Conservation (phyloP, 768 basidiomycete species). For the Rhodotorula taiwanensis region DNA sequence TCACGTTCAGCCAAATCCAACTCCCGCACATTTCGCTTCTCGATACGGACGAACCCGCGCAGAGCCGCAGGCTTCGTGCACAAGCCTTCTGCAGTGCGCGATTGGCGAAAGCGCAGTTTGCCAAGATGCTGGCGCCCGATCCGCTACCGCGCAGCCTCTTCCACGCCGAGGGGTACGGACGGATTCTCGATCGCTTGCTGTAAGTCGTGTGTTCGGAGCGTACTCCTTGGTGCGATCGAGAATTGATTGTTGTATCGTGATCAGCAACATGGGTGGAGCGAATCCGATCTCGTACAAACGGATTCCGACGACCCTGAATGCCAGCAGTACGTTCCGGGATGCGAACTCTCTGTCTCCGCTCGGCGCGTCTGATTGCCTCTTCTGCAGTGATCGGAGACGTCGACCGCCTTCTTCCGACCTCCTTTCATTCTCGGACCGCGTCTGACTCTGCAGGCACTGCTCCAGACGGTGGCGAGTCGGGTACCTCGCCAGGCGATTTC, state of each 20-base stretch:
- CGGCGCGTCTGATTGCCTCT: too few relatives aligned
- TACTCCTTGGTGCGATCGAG: too few relatives aligned
- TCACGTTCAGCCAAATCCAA: slow-evolving; percentile 22
- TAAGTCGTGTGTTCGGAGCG: too few relatives aligned
- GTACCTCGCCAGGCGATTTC: not conserved
- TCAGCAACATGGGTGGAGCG: not conserved
- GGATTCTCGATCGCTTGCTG: slow-evolving; percentile 20
- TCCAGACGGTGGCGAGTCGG: not conserved
- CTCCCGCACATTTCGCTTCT: slow-evolving; percentile 13
- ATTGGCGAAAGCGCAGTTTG: slow-evolving; percentile 25
- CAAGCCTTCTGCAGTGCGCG: slow-evolving; percentile 10
- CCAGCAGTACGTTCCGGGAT: slow-evolving; percentile 14
- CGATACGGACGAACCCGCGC: not conserved
- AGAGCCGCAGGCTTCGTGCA: accelerated
- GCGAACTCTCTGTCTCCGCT: too few relatives aligned
- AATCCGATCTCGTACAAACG: slow-evolving; percentile 12
- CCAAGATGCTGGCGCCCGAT: not conserved
- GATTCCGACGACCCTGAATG: slow-evolving; percentile 15
- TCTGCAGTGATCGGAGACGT: slow-evolving; percentile 33
- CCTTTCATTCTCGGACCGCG: slow-evolving; percentile 7
- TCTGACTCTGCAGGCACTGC: not conserved
- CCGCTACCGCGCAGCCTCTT: not conserved
- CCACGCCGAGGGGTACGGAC: not conserved
- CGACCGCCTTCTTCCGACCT: slow-evolving; percentile 23
- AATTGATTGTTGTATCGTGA: not conserved